Base-by-base conservation (phyloP, 2,329 filamentous ascomycete genomes). In the Xylariaceae sp. region DNA sequence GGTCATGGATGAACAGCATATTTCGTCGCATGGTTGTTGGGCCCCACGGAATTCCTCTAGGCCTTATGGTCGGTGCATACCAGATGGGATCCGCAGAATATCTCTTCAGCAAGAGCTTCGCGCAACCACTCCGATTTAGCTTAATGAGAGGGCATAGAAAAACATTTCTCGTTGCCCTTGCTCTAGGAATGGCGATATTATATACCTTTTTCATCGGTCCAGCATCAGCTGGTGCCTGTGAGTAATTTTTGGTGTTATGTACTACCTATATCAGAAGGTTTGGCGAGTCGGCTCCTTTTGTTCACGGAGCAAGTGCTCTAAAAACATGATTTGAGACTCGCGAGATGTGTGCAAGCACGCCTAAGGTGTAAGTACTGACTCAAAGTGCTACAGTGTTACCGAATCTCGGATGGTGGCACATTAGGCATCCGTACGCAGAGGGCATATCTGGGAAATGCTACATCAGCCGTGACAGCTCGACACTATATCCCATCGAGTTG, bases 51-150 rank as follows among this genome's bases (percentile, higher is more conserved):
- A 48, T 53, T 15, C 51, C 51, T 1, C 19, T 53, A 10, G 51
- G 51, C 15, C 45, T 53, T 6, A 47, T 53, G 48, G 45, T 48
- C 11, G 51, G 51, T n/a, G 51, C 51, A 1, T 53, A 48, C n/a
- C 51, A 51, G 15, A 51, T 53, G 14, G 45, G 48, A 5, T 51
- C 51, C 7, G 42, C 45, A 41, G 48, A 53, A 27, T 53, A 53
- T 19, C 22, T 53, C 5, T 30, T 48, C 30, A 53, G 44, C 19
- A 48, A 45, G 17, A 43, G 42, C 27, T 53, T 40, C 30, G 12
- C 15, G 5, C 48, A 45, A 19, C 51, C 48, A 12, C 12, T 53
- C 1, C 22, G 17, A 3, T 42, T 43, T 27, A 51, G 44, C 17
- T 11, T 53, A 2, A 1, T 5, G 1, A 14, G 46, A n/a, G 11